Percentiles rank a stretch among this genome's conserved stretches.
phyloP scores from a whole-genome alignment of 768 basidiomycete species.

The Antrodiella citrinella region DNA sequence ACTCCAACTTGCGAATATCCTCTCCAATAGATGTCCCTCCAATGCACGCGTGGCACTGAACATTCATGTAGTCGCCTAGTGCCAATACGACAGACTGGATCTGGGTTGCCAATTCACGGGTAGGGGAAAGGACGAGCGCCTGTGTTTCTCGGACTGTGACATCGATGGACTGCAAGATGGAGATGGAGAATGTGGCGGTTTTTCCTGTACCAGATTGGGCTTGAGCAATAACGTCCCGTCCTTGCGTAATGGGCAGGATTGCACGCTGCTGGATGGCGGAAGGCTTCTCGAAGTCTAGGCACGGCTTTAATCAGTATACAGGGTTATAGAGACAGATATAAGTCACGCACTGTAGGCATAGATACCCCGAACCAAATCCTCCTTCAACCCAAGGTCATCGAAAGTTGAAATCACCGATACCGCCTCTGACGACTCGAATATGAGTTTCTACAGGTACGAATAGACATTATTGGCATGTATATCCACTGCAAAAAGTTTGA shows the following conservation, averaged over 20 bases:
- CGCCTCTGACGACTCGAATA: slow-evolving; percentile 92
- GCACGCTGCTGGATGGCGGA: slow-evolving; percentile 99
- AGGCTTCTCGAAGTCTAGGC: slow-evolving; percentile 86
- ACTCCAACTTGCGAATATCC: slow-evolving; percentile 94
- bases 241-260: slow-evolving; percentile 91
- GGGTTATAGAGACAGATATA: slow-evolving; percentile 3
- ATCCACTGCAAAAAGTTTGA: not conserved
- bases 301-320: not conserved
- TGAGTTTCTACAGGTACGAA: slow-evolving; percentile 57
- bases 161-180: slow-evolving; percentile 97
- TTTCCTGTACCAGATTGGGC: slow-evolving; percentile 99
- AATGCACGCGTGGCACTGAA: slow-evolving; percentile 97
- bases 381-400: slow-evolving; percentile 87
- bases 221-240: slow-evolving; percentile 97
- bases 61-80: slow-evolving; percentile 98
- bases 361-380: slow-evolving; percentile 91
- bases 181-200: slow-evolving; percentile 98
- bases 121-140: slow-evolving; percentile 93
- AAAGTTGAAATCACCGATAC: slow-evolving; percentile 86
- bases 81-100: slow-evolving; percentile 96
- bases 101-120: slow-evolving; percentile 98
- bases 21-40: slow-evolving; percentile 96
- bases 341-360: slow-evolving; percentile 80
- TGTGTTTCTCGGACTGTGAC: slow-evolving; percentile 91
- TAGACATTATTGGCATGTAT: slow-evolving; percentile 4